Evolutionary conservation across 768 basidiomycete species (phyloP).

Genomic region (Hericium alpestre): DNA sequence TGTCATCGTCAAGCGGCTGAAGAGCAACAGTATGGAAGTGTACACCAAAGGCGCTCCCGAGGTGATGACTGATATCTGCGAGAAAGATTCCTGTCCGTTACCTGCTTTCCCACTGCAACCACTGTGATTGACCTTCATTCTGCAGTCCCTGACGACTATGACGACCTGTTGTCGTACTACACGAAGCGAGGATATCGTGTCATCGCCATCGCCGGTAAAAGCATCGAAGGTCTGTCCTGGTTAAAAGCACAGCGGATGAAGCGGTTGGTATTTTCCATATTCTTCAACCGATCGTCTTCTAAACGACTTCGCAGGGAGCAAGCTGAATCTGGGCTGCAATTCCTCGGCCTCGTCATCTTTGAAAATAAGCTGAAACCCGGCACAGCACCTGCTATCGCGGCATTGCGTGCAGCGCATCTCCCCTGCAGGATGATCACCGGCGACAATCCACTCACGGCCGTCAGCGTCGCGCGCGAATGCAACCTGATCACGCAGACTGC

Average conservation of each 20-base stretch:
- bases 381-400: conserved; percentile 82
- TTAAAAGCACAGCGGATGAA: conserved; percentile 95
- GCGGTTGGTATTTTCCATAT: conserved; percentile 35
- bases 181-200: conserved; percentile 95
- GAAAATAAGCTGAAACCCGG: conserved; percentile 95
- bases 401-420: conserved; percentile 79
- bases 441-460: conserved; percentile 92
- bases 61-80: conserved; percentile 93
- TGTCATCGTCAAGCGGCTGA: conserved; percentile 91
- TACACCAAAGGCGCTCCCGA: conserved; percentile 99
- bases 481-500: conserved; percentile 78
- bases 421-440: conserved; percentile 98
- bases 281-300: conserved; percentile 1
- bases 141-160: conserved; percentile 90
- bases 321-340: conserved; percentile 81
- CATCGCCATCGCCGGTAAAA: conserved; percentile 96
- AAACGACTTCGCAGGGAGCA: conserved; percentile 58
- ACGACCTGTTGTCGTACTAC: conserved; percentile 92
- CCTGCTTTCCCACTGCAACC: conserved; percentile 1
- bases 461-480: conserved; percentile 94
- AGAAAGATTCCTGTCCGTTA: conserved; percentile 75
- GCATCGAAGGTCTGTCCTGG: conserved; percentile 88
- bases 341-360: conserved; percentile 93
- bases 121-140: neutral
- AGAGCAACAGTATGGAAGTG: conserved; percentile 90